Base-by-base conservation (phyloP, 768 basidiomycete species). In the Russula compacta region DNA sequence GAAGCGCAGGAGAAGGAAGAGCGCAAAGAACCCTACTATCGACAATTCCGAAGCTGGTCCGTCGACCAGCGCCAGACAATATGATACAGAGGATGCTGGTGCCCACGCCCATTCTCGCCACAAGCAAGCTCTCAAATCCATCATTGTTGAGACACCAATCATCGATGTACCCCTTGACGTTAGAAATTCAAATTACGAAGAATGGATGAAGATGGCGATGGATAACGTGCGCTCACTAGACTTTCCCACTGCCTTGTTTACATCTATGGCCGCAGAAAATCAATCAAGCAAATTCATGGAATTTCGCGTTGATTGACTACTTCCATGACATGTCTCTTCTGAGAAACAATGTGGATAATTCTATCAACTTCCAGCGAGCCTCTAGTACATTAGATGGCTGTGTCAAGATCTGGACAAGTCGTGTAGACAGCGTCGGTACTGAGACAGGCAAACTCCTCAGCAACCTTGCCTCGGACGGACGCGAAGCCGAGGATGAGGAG, bases 171-270 rank as follows among this genome's bases (percentile, higher is more conserved):
- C 87, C 0, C 74, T 86, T 66, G 90, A 95, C 65, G 81, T 93
- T n/a, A 90, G 91, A 83, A 91, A 80, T 73, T 87, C 85, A 42
- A 97, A 94, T 68, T 97, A 87, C 69, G 97, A 99, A 72, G 94
- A 98, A 73, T 98, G 97, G 97, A 98, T 99, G 95, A 98, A 98
- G 78, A 86, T 98, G 85, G 94, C 95, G 1, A 98, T 95, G 2
- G 95, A 98, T 71, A 98, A 98, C 73, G 97, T 98, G 21, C 46
- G 61, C 14, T 32, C 52, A 39, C 8, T 40, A 38, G 36, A 53
- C 59, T 58, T 11, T 42, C 69, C 8, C n/a, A 21, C 48, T 3
- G 29, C 17, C 36, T 10, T 50, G 32, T 36, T 60, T 65, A 47
- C 72, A 56, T 38, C 19, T 69, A 6, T n/a, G 38, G 14, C 15